A percentile compares a stretch with the other conserved stretches of the same genome.
Evolutionary conservation across 2,329 filamentous ascomycete genomes (phyloP).

Genomic region (Penicillium sclerotiorum): DNA sequence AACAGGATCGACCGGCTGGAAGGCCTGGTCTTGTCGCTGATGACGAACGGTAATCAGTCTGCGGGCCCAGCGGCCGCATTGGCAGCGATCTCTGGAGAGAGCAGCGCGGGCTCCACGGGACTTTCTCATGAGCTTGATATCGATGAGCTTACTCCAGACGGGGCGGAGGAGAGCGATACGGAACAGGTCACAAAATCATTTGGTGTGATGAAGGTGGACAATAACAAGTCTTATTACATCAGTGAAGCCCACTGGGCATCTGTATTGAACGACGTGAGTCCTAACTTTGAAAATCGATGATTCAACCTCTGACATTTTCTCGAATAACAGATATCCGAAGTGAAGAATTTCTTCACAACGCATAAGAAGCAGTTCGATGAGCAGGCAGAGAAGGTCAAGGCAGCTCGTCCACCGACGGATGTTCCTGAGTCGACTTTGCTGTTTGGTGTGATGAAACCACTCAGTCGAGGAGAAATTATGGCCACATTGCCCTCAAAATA

Average conservation of each 20-base stretch:
- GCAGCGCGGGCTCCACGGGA: slow-evolving; percentile 41
- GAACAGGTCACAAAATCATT: slow-evolving; percentile 73
- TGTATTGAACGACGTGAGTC: slow-evolving; percentile 67
- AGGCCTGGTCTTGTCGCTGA: slow-evolving; percentile 85
- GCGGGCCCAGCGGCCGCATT: slow-evolving; percentile 62
- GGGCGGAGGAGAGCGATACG: slow-evolving; percentile 66
- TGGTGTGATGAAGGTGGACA: slow-evolving; percentile 82
- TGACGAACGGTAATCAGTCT: slow-evolving; percentile 79
- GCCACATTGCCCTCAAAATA: slow-evolving; percentile 78
- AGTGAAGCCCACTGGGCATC: slow-evolving; percentile 84
- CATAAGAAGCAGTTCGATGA: slow-evolving; percentile 89
- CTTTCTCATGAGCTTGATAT: slow-evolving; percentile 42
- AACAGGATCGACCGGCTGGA: slow-evolving; percentile 95
- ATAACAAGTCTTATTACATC: slow-evolving; percentile 75
- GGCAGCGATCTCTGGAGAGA: slow-evolving; percentile 55
- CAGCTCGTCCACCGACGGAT: slow-evolving; percentile 60
- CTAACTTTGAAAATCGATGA: neutral
- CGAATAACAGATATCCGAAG: slow-evolving; percentile 73
- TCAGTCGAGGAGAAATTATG: slow-evolving; percentile 75
- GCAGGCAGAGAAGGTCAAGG: slow-evolving; percentile 75
- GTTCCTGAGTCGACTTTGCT: slow-evolving; percentile 73
- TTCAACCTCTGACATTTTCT: neutral
- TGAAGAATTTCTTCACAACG: slow-evolving; percentile 82
- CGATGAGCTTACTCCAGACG: slow-evolving; percentile 55
- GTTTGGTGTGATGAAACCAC: slow-evolving; percentile 70